phyloP scores from a whole-genome alignment of 129 eudicot genomes.

The Scalesia atractyloides region DNA sequence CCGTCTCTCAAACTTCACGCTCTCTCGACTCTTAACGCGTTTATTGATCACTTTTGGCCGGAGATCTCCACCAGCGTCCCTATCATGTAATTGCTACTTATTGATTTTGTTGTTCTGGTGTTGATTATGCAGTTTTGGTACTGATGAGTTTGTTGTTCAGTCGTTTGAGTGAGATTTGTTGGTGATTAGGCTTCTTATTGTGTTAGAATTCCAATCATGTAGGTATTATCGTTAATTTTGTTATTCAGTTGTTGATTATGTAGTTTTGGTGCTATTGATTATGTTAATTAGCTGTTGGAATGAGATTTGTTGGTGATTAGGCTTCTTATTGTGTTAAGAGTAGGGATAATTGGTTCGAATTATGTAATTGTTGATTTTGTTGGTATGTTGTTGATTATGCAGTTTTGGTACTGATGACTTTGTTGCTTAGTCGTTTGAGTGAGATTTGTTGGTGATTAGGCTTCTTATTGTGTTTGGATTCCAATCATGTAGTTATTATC shows the following conservation, averaged over 20 bases:
- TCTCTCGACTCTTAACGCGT: conserved; percentile 66
- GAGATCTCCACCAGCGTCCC: conserved; percentile 96
- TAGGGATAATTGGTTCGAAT: no score
- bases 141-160: conserved; percentile 3
- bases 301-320: no score
- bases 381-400: neutral
- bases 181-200: neutral
- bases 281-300: no score
- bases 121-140: neutral
- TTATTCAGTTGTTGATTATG: no score
- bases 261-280: no score
- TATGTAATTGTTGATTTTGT: no score
- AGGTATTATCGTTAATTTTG: no score
- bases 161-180: neutral
- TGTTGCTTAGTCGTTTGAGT: conserved; percentile 5
- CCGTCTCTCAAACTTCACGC: conserved; percentile 85
- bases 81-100: conserved; percentile 40
- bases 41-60: conserved; percentile 82
- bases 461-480: neutral
- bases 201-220: neutral
- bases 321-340: no score
- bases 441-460: neutral
- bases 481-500: no score
- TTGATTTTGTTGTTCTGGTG: neutral
- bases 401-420: neutral